phyloP scores from a whole-genome alignment of 1,284 basidiomycete genomes.

The Papiliotrema terrestris region DNA sequence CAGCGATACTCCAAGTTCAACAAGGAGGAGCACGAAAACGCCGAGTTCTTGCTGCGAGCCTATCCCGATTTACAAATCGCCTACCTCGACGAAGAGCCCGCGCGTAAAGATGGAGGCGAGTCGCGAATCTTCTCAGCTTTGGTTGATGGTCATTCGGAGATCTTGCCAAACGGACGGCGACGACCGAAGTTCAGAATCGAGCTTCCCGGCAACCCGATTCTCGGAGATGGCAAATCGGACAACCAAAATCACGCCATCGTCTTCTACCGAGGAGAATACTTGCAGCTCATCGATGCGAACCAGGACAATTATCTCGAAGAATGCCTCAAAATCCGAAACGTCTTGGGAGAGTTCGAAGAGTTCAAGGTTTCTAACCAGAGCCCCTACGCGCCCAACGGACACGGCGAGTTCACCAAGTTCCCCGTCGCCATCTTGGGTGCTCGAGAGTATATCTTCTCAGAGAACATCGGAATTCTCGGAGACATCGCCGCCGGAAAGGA shows the following conservation, averaged over 20 bases:
- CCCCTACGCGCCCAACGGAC: slow-evolving; percentile 85
- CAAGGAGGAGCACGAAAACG: slow-evolving; percentile 98
- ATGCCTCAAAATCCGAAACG: slow-evolving; percentile 96
- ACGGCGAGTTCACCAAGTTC: slow-evolving; percentile 77
- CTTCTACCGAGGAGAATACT: slow-evolving; percentile 98
- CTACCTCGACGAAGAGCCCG: slow-evolving; percentile 93
- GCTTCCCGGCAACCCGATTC: slow-evolving; percentile 95
- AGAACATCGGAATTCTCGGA: slow-evolving; percentile 98
- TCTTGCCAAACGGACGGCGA: slow-evolving; percentile 80
- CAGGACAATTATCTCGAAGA: slow-evolving; percentile 99
- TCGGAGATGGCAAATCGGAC: slow-evolving; percentile 98
- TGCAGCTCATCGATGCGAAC: slow-evolving; percentile 98
- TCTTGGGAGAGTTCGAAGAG: slow-evolving; percentile 98
- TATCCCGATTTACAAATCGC: slow-evolving; percentile 98
- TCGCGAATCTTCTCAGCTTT: slow-evolving; percentile 91
- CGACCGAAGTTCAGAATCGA: slow-evolving; percentile 98
- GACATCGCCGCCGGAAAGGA: slow-evolving; percentile 99
- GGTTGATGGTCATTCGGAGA: slow-evolving; percentile 97
- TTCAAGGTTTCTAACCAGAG: slow-evolving; percentile 75
- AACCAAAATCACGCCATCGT: slow-evolving; percentile 99
- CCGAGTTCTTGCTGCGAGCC: slow-evolving; percentile 95
- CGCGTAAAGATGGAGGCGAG: slow-evolving; percentile 91
- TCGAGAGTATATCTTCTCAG: slow-evolving; percentile 99
- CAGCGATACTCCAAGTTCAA: slow-evolving; percentile 99
- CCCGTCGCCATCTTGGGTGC: slow-evolving; percentile 98